Evolutionary conservation across 106 monocot genomes (phyloP).

Genomic region (Dendrobium catenatum): DNA sequence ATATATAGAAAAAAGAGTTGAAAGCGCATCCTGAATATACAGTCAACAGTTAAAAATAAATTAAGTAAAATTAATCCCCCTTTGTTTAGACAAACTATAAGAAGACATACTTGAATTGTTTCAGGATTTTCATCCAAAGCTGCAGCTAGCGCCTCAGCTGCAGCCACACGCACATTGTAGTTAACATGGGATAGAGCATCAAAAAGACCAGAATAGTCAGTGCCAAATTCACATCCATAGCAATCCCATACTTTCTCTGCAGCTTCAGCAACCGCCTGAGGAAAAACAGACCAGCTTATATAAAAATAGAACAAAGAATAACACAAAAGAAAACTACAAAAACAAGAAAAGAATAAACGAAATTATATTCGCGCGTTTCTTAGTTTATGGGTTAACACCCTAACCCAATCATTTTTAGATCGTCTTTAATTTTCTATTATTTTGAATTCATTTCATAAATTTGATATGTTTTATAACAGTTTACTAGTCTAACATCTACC

Average conservation of each 20-base stretch:
- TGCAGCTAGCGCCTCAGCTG: constrained; percentile 91
- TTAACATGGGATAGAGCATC: constrained; percentile 80
- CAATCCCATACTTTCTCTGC: constrained; percentile 95
- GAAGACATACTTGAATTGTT: constrained; percentile 61
- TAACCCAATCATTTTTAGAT: background rate
- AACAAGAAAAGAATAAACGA: too few relatives aligned
- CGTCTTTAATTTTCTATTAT: background rate
- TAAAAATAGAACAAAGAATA: background rate
- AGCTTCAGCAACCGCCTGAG: constrained; percentile 81
- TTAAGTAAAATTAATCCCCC: background rate
- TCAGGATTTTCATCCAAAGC: constrained; percentile 87
- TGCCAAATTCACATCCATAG: constrained; percentile 88
- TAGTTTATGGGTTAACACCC: background rate
- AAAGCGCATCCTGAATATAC: constrained; percentile 71
- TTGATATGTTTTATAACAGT: background rate
- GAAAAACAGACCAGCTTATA: background rate
- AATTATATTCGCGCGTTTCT: too few relatives aligned
- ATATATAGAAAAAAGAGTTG: constrained; percentile 76
- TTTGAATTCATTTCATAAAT: background rate
- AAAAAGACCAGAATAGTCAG: constrained; percentile 85
- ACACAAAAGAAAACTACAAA: too few relatives aligned
- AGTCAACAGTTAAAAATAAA: constrained; percentile 11
- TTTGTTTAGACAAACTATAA: background rate
- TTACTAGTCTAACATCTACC: background rate
- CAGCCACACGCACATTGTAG: constrained; percentile 79